These are phyloP conservation scores for Boechera retrofracta DNA, from an alignment of 345 rosid genomes.

Conservation along the genomic window DNA sequence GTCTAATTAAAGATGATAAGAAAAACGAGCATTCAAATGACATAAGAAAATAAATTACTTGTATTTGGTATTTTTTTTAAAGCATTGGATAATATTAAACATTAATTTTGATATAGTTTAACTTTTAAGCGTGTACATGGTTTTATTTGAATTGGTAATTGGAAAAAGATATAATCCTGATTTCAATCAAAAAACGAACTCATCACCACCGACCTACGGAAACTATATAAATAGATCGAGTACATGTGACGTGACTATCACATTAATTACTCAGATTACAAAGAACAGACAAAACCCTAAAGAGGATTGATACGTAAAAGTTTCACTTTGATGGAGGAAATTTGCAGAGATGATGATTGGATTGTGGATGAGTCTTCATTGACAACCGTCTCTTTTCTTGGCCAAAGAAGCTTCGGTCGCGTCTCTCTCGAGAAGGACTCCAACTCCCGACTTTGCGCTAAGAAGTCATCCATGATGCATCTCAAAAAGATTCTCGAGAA, in stretches of 20 bases:
- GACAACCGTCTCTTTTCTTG: neutral
- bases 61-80: too few species aligned
- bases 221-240: too few species aligned
- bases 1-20: too few species aligned
- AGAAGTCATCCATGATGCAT: constrained; percentile 1
- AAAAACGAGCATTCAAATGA: too few species aligned
- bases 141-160: too few species aligned
- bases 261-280: neutral
- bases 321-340: neutral
- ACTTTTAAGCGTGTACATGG: too few species aligned
- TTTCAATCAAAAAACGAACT: neutral
- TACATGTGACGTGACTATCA: neutral
- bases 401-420: neutral
- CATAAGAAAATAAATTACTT: too few species aligned
- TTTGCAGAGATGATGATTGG: neutral
- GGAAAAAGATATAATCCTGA: too few species aligned
- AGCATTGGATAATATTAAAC: too few species aligned
- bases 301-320: neutral
- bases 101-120: too few species aligned
- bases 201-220: neutral
- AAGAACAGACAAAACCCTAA: neutral
- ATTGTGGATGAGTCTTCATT: neutral
- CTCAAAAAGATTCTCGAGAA: constrained; percentile 9
- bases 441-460: neutral
- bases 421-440: neutral